phyloP scores from a whole-genome alignment of 179 eudicot genomes.

The Silene noctiflora region DNA sequence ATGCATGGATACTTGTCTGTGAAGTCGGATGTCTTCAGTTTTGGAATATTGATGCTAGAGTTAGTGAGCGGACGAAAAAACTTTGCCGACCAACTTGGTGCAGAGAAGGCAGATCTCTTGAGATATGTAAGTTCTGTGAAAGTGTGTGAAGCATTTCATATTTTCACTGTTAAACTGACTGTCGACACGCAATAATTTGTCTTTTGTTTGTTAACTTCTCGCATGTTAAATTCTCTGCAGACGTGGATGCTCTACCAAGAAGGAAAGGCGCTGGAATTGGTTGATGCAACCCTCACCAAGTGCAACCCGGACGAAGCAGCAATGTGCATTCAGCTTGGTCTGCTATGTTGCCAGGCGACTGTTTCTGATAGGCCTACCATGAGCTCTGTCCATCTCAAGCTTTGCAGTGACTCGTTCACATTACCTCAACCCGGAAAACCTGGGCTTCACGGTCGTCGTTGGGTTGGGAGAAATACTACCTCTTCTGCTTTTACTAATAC shows the following conservation, averaged over 20 bases:
- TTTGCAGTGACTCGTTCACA: slow-evolving; percentile 62
- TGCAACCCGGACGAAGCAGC: slow-evolving; percentile 50
- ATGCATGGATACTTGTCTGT: slow-evolving; percentile 72
- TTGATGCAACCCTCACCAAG: slow-evolving; percentile 44
- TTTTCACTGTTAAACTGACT: too few species aligned
- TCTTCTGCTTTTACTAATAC: slow-evolving; percentile 40
- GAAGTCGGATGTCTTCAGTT: slow-evolving; percentile 81
- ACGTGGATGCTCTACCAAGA: slow-evolving; percentile 57
- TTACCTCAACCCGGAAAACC: slow-evolving; percentile 65
- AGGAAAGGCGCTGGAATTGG: slow-evolving; percentile 49
- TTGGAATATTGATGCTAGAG: slow-evolving; percentile 68
- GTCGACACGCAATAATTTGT: neutral
- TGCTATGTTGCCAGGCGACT: slow-evolving; percentile 71
- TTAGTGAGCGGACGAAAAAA: slow-evolving; percentile 81
- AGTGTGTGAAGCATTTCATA: neutral
- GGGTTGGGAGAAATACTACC: slow-evolving; percentile 36
- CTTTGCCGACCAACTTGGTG: slow-evolving; percentile 41
- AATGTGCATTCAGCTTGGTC: slow-evolving; percentile 74
- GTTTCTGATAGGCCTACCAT: slow-evolving; percentile 69
- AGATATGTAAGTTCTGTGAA: slow-evolving; percentile 56
- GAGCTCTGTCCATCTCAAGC: slow-evolving; percentile 62
- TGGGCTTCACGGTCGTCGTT: slow-evolving; percentile 61
- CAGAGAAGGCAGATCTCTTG: slow-evolving; percentile 61
- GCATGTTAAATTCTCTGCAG: slow-evolving; percentile 30
- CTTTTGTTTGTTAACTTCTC: neutral